Percentiles rank a stretch among this genome's conserved stretches.
phyloP scores from a whole-genome alignment of 192 early-diverging fungal species.

The Entomortierella beljakovae region DNA sequence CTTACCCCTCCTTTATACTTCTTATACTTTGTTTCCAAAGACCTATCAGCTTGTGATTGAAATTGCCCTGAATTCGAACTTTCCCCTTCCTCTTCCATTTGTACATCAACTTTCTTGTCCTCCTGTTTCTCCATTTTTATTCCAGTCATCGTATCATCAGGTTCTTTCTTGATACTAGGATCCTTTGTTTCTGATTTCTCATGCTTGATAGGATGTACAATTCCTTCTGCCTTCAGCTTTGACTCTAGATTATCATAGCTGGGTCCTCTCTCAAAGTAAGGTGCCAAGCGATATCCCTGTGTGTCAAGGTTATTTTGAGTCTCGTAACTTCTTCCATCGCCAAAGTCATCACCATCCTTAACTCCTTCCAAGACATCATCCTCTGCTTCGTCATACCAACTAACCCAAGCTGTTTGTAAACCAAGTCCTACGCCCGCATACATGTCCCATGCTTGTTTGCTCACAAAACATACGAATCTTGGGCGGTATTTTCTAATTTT shows the following conservation, averaged over 20 bases:
- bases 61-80: not conserved
- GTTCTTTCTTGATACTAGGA: constrained; percentile 2
- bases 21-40: not conserved
- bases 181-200: constrained; percentile 4
- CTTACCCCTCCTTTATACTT: constrained; percentile 15
- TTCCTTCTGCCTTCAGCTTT: constrained; percentile 18
- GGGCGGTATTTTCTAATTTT: constrained; percentile 73
- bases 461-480: constrained; percentile 74
- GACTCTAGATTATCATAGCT: constrained; percentile 2
- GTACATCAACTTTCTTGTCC: constrained; percentile 4
- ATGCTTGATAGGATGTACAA: constrained; percentile 7
- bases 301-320: constrained; percentile 41
- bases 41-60: not conserved
- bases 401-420: constrained; percentile 40
- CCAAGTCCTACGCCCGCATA: constrained; percentile 57
- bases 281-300: constrained; percentile 32
- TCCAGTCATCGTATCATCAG: not conserved
- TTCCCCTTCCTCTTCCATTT: constrained; percentile 6
- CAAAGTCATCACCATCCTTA: not conserved
- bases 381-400: constrained; percentile 34
- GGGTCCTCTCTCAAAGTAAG: constrained; percentile 36
- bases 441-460: constrained; percentile 77
- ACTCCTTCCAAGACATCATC: not conserved
- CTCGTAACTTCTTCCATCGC: not conserved
- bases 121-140: constrained; percentile 24